Base-by-base conservation (phyloP, 257 asterid genomes). In the Orobanche coerulescens region DNA sequence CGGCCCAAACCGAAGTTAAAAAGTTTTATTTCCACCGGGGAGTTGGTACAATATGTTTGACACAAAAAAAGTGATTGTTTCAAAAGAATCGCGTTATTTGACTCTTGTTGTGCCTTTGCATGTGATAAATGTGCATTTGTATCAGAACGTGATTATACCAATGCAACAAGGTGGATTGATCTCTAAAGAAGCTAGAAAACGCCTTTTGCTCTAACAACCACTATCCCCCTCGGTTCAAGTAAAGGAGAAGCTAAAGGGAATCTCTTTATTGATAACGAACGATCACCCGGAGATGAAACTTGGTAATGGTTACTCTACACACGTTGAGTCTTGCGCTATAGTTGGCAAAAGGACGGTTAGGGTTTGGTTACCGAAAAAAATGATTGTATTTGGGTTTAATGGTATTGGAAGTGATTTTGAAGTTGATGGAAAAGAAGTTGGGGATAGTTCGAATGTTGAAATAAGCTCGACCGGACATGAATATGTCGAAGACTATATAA, bases 91-190 rank as follows among this genome's bases (percentile, higher is more conserved):
- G 2, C 77, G 59, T 4, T 40, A 73, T 8, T 59, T 79, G 0
- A 61, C 81, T 3, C 79, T 89, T 0, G 80, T 82, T 37, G 99
- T 97, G 10, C 96, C 97, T 1, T 33, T 89, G 66, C 72, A 84
- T 24, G 85, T 71, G 54, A 66, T 93, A 48, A 86, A 93, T 28
- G 95, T 87, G 49, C 97, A 89, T 74, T 44, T 93, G 84, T 76
- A 84, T 59, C 81, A 93, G 40, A 89, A 85, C 57, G 39, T 82
- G 58, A 93, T 93, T 2, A 63, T 93, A 49, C 94, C 99, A 8
- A 84, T 93, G 96, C 99, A 93, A 39, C 83, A 51, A 6, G 99
- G 97, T 0, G 99, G 96, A 25, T n/a, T 80, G 82, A 61, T 87
- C 59, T 82, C 99, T 1, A 86, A 89, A 57, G 79, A 81, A 13